Percentiles rank a stretch among this genome's conserved stretches.
phyloP scores from a whole-genome alignment of 495 filamentous ascomycete genomes.

The Trichocladium uniseriatum region DNA sequence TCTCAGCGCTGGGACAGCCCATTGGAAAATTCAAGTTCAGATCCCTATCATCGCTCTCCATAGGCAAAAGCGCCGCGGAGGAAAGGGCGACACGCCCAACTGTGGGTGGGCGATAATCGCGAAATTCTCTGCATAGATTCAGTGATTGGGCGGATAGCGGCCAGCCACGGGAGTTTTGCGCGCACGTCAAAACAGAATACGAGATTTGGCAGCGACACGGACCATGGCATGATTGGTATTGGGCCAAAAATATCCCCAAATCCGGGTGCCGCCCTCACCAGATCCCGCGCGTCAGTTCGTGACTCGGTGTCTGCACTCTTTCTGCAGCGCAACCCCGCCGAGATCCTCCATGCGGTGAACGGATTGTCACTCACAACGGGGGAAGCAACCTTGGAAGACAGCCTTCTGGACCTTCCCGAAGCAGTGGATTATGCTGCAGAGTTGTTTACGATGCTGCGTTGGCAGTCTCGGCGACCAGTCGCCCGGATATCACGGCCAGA shows the following conservation, averaged over 20 bases:
- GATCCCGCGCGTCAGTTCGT: not conserved
- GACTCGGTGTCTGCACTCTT: no score
- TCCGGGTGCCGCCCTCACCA: not conserved
- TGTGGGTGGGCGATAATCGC: no score
- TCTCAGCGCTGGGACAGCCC: no score
- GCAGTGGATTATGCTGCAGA: not conserved
- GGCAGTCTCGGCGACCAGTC: constrained; percentile 3
- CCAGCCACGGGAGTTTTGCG: not conserved
- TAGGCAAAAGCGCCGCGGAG: no score
- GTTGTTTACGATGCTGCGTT: constrained; percentile 1
- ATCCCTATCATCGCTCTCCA: no score
- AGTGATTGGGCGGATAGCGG: not conserved
- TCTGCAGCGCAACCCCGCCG: constrained; percentile 2
- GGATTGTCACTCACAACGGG: no score
- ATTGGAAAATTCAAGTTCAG: no score
- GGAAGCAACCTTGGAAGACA: no score
- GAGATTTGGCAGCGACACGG: constrained; percentile 4
- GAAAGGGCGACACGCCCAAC: no score
- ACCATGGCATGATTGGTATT: not conserved
- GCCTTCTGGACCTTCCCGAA: not conserved
- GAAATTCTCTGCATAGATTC: no score
- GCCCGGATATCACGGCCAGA: not conserved
- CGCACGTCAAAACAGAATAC: not conserved
- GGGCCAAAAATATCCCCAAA: constrained; percentile 7
- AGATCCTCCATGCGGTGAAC: not conserved